Percentiles rank a stretch among this genome's conserved stretches.
phyloP scores from a whole-genome alignment of 495 filamentous ascomycete genomes.

The Aspergillus heteromorphus region DNA sequence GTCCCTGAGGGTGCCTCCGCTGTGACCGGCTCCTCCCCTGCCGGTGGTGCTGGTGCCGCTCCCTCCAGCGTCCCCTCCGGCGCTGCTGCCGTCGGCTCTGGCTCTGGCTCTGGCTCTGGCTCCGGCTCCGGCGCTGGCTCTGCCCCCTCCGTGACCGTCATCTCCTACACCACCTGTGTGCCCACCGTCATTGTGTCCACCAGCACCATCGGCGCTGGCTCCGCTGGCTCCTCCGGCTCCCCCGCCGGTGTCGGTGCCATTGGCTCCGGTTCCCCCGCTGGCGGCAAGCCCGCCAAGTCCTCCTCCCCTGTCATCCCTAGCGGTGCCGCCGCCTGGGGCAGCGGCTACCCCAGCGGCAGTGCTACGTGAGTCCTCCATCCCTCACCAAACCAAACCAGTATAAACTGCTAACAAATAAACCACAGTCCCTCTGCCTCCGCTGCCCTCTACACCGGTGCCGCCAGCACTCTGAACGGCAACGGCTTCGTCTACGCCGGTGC shows the following conservation, averaged over 20 bases:
- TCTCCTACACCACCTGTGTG: constrained; percentile 39
- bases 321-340: constrained; percentile 4
- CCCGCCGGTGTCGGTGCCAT: constrained; percentile 19
- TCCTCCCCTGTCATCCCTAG: constrained; percentile 27
- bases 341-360: constrained; percentile 17
- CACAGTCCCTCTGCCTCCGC: constrained; percentile 27
- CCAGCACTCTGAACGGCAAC: constrained; percentile 37
- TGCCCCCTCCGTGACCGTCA: constrained; percentile 17
- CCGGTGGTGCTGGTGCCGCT: not conserved
- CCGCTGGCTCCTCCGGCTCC: not conserved
- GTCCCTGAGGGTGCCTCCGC: constrained; percentile 4
- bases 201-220: constrained; percentile 19
- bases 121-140: constrained; percentile 8
- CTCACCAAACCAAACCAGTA: not conserved
- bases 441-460: constrained; percentile 44
- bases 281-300: constrained; percentile 13
- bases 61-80: constrained; percentile 5
- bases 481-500: constrained; percentile 45
- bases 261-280: constrained; percentile 4
- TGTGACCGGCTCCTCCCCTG: constrained; percentile 14
- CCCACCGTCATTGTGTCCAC: constrained; percentile 40
- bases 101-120: constrained; percentile 16
- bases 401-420: constrained; percentile 12
- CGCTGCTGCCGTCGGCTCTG: constrained; percentile 9
- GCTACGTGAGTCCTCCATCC: constrained; percentile 21